Base-by-base conservation (phyloP, 108 stramenopile genomes). In the Cyclotella atomus region DNA sequence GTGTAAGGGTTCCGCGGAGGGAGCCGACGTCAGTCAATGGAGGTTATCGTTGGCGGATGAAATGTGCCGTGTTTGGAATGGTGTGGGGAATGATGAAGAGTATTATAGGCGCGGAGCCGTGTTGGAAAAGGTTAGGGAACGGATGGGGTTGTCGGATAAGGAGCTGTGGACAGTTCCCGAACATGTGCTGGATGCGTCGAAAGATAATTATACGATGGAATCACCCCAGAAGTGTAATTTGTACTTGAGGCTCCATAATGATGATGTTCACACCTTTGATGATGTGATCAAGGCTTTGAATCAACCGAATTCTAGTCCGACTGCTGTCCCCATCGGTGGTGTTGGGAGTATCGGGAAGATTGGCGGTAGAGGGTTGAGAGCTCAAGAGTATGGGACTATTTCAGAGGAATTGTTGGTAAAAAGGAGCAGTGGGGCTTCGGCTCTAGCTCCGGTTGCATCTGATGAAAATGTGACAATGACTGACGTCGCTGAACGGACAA, bases 201-300 rank as follows among this genome's bases (percentile, higher is more conserved):
- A 61, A 43, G 68, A 69, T 36, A 60, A 68, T 52, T 73, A 81
- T 30, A 19, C 46, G 9, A 29, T 20, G 15, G 68, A 73, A 29
- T 64, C 74, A 17, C 95, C 92, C 24, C 46, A 65, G 24, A 80
- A 71, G 25, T 89, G 71, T 60, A 61, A 54, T 7, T 52, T 97
- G 25, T 79, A 85, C 21, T 59, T 97, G 71, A 72, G 94, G 15
- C 68, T 99, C 45, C 95, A 97, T 84, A 97, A 99, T 77, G 98
- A 99, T 76, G 98, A 99, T 74, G 95, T 97, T 12, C 98, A 99
- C 72, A 96, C 97, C 1, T 97, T 90, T 73, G 93, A 97, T 17
- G 92, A 97, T 61, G 97, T 99, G 12, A 96, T 94, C 57, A 84
- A 72, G 38, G 96, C 96, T 1, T 73, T 99, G 56, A 76, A 68